Evolutionary conservation across 2,329 filamentous ascomycete species (phyloP), one percentile per base, ranked within the genome.

Genomic region (Cryoendolithus antarcticus): DNA sequence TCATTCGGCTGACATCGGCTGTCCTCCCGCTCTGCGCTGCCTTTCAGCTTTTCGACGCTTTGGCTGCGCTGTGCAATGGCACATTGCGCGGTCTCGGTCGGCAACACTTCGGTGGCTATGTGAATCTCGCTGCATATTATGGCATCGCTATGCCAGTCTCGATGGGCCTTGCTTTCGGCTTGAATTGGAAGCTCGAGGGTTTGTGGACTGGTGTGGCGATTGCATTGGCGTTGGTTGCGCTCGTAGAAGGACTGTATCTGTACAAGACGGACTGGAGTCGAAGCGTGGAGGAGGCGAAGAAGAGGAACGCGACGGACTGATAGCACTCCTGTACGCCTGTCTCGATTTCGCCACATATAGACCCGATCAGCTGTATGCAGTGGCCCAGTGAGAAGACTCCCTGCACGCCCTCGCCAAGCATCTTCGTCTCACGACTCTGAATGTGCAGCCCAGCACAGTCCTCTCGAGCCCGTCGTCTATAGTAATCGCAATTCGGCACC

Each of bases 21-120:
- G 74, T 86, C 4, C 71, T 94, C 30, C 86, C 86, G 0, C 63
- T 94, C 1, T 85, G 84, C 44, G 86, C 86, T 0, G 72, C 85
- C 2, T 93, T 95, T 70, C 86, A 95, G 58, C 71, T 93, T 19
- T 88, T 93, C 51, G 89, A 96, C 60, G 79, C 82, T 1, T 59
- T 93, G 12, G 76, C 83, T 0, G 74, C 82, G 3, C 80, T 80
- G 21, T 85, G 83, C 40, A 86, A 89, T 52, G 89, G 86, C 24
- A 71, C 94, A 29, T 69, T 95, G 21, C 75, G 89, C 30, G 89
- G 88, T 10, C 74, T 95, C 9, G 89, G 89, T 4, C 74, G 83
- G 37, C 88, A 95, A 61, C 78, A 86, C 48, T 79, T 95, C 42
- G 88, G 88, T 9, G 86, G 88, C 0, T 94, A 89, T 50, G 80